These are phyloP conservation scores for Candida taoyuanica DNA, from an alignment of 805 yeast genomes.

Conservation along the genomic window DNA sequence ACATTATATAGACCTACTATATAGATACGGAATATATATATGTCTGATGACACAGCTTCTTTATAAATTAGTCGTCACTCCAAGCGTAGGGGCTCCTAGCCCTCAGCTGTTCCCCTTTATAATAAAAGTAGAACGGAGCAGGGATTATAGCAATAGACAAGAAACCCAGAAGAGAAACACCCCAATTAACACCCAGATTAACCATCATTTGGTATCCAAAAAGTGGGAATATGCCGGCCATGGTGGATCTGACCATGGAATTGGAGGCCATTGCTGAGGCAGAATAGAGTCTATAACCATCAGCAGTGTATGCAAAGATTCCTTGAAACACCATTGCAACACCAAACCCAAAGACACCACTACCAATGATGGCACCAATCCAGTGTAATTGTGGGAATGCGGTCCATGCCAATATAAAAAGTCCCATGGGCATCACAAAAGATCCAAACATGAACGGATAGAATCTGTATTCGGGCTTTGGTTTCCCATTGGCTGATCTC, in stretches of 20 bases:
- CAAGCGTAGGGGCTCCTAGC: constrained; percentile 45
- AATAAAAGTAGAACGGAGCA: constrained; percentile 50
- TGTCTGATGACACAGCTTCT: too few relatives aligned
- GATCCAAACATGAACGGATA: constrained; percentile 64
- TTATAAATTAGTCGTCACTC: constrained; percentile 21
- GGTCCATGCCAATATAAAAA: constrained; percentile 80
- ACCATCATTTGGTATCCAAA: constrained; percentile 56
- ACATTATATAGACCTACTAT: too few relatives aligned
- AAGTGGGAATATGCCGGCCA: constrained; percentile 55
- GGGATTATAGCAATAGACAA: constrained; percentile 46
- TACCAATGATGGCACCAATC: constrained; percentile 69
- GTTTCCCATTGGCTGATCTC: constrained; percentile 39
- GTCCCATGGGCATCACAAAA: constrained; percentile 52
- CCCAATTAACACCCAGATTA: constrained; percentile 54
- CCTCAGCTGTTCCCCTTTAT: constrained; percentile 41
- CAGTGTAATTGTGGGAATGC: constrained; percentile 56
- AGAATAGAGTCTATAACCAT: constrained; percentile 52
- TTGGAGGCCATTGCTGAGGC: constrained; percentile 51
- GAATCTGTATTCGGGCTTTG: constrained; percentile 57
- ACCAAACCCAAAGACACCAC: constrained; percentile 70
- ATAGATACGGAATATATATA: too few relatives aligned
- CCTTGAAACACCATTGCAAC: constrained; percentile 64
- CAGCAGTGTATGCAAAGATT: constrained; percentile 58
- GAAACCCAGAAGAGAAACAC: constrained; percentile 47
- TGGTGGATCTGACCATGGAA: constrained; percentile 45